phyloP scores from a whole-genome alignment of 768 basidiomycete genomes.

The Lyophyllum atratum region DNA sequence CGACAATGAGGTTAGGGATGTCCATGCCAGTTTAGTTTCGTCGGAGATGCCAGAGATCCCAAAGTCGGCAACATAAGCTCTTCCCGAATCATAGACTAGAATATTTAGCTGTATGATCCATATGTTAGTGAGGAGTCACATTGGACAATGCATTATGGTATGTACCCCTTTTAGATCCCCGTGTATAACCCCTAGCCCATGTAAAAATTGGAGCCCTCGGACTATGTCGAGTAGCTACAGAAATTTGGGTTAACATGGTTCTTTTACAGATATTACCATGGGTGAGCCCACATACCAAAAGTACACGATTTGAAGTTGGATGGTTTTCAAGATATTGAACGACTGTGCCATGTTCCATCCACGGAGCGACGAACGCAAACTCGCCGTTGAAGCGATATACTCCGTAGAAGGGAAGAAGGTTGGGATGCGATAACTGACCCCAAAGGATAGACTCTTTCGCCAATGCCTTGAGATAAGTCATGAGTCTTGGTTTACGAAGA shows the following conservation, averaged over 20 bases:
- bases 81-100: slow-evolving; percentile 19
- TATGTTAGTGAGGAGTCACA: background rate
- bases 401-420: slow-evolving; percentile 30
- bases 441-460: slow-evolving; percentile 19
- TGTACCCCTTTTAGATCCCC: slow-evolving; percentile 30
- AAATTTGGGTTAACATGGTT: slow-evolving; percentile 6
- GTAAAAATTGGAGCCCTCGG: slow-evolving; percentile 24
- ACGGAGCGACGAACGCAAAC: slow-evolving; percentile 33
- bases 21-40: slow-evolving; percentile 12
- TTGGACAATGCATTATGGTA: background rate
- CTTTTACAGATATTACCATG: background rate
- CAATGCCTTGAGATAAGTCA: background rate
- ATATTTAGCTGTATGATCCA: slow-evolving; percentile 21
- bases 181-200: slow-evolving; percentile 23
- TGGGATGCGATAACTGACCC: slow-evolving; percentile 29
- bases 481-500: background rate
- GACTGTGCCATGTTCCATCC: slow-evolving; percentile 23
- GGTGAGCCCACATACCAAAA: background rate
- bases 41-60: slow-evolving; percentile 21
- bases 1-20: slow-evolving; percentile 9
- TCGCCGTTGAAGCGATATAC: slow-evolving; percentile 18
- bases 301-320: slow-evolving; percentile 17
- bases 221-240: slow-evolving; percentile 7
- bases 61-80: slow-evolving; percentile 27
- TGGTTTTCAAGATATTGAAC: slow-evolving; percentile 25